Evolutionary conservation across 768 basidiomycete species (phyloP), one percentile per base, ranked within the genome.

Genomic region (Hirschioporus abietinus): DNA sequence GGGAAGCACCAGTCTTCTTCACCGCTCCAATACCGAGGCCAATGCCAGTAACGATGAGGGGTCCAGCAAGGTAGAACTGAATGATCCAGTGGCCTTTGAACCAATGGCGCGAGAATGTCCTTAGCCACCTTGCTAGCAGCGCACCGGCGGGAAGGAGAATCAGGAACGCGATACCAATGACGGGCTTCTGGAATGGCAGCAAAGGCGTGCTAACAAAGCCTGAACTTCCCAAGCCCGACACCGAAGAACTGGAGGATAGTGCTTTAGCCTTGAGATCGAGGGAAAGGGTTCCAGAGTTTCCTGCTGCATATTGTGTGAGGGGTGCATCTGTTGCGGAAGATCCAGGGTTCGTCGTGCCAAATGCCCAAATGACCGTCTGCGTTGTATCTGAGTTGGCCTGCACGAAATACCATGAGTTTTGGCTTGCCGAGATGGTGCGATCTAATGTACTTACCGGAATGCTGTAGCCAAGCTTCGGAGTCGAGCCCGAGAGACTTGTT

Each of bases 321-420:
- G 71, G 69, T 0, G 88, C 87, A 68, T 82, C 77, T 0, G 67
- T 70, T 0, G 81, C 80, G 0, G 80, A 75, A 18, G 81, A 81
- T n/a, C 72, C 73, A 4, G 90, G 90, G 24, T 81, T 79, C 0
- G 71, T 76, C 5, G 72, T 76, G 17, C 85, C 82, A 70, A 84
- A 87, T 5, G 88, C 89, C 75, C 80, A 91, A 61, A 92, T 88
- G 66, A 91, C 70, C 9, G 73, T 64, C 69, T 81, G 82, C 24
- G 68, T 76, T 7, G 74, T 78, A 68, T 79, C 78, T 30, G 66
- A 70, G 64, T 83, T 80, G 7, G 81, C 76, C 86, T 87, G 65
- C 58, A 35, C 25, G 57, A 18, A 66, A n/a, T 10, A n/a, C n/a
- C n/a, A n/a, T n/a, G 42, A 25, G 23, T 25, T n/a, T n/a, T 61